Evolutionary conservation across 768 basidiomycete genomes (phyloP), one percentile per base, ranked within the genome.

Genomic region (Boletus huronensis): DNA sequence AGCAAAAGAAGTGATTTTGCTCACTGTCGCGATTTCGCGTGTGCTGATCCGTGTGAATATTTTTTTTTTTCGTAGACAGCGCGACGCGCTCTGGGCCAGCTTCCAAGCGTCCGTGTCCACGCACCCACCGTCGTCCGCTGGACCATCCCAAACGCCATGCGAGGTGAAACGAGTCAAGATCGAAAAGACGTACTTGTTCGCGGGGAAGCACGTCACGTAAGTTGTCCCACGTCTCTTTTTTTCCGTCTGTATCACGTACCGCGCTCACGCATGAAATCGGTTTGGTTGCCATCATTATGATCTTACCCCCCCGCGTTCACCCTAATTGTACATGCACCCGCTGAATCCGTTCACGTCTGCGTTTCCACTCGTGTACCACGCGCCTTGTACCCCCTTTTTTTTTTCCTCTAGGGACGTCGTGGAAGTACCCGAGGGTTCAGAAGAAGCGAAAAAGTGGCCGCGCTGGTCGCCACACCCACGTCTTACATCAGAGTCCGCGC

Each of bases 361-460:
- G n/a, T 14, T 31, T 3, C 17, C 16, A 11, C n/a, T 26, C n/a
- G 13, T 36, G 25, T 25, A n/a, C n/a, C 25, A 23, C 21, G 14
- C 19, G 14, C n/a, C 13, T 16, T 42, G 41, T 26, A 10, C 41
- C 17, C 10, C 7, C 3, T 2, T 21, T 7, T 5, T 23, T 10
- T 17, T 16, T 34, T 13, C 11, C 7, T 28, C 17, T 13, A 93
- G 91, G 48, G 85, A 92, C 67, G 77, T 90, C 2, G 77, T 83
- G 17, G 85, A 90, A 55, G 91, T 93, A 2, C 74, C 78, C 13
- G 88, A 83, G 59, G 80, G 82, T 60, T 92, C 90, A 2, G 71
- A 78, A 7, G 91, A 93, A 5, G 90, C 90, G 3, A 84, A 79
- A 64, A 81, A 80, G 66, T 93, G 89, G 88, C 85, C 89, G 0